Percentiles rank a stretch among this genome's conserved stretches.
Conservation (phyloP, 2,329 filamentous ascomycete species). For the Trichoderma cornu-damae region DNA sequence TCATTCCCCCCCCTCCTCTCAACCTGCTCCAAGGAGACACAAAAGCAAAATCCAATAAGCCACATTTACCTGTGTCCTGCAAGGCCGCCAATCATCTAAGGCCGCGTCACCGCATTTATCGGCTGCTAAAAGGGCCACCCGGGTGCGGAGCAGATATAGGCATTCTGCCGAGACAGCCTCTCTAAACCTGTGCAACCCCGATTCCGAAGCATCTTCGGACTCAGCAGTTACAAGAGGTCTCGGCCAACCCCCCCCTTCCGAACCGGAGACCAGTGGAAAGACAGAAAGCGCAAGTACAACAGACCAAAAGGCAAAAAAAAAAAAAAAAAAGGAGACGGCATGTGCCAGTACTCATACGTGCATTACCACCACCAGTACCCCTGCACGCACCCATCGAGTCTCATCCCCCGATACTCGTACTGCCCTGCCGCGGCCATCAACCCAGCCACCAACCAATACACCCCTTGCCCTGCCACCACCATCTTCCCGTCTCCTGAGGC, state of each 20-base stretch:
- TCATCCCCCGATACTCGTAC: constrained; percentile 41
- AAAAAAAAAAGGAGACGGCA: constrained; percentile 24
- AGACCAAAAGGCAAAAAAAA: not conserved
- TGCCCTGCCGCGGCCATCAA: constrained; percentile 35
- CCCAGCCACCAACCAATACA: constrained; percentile 25
- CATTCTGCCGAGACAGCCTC: constrained; percentile 25
- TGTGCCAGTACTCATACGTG: constrained; percentile 49
- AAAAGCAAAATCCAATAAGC: constrained; percentile 8
- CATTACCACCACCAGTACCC: constrained; percentile 47
- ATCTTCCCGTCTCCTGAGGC: constrained; percentile 30
- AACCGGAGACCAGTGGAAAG: not conserved
- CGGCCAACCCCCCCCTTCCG: not conserved
- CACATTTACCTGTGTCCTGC: not conserved
- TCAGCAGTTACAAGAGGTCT: not conserved
- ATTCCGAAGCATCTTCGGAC: constrained; percentile 16
- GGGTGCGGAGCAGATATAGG: constrained; percentile 12
- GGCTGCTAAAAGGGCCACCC: not conserved
- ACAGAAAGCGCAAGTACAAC: not conserved
- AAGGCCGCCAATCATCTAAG: not conserved
- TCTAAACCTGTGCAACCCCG: constrained; percentile 9
- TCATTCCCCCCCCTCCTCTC: not conserved
- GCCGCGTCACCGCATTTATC: not conserved
- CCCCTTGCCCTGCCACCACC: constrained; percentile 24
- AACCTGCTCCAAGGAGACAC: not conserved
- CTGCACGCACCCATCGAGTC: constrained; percentile 39